phyloP scores from a whole-genome alignment of 176 grass and related monocot species.

The Lolium rigidum region DNA sequence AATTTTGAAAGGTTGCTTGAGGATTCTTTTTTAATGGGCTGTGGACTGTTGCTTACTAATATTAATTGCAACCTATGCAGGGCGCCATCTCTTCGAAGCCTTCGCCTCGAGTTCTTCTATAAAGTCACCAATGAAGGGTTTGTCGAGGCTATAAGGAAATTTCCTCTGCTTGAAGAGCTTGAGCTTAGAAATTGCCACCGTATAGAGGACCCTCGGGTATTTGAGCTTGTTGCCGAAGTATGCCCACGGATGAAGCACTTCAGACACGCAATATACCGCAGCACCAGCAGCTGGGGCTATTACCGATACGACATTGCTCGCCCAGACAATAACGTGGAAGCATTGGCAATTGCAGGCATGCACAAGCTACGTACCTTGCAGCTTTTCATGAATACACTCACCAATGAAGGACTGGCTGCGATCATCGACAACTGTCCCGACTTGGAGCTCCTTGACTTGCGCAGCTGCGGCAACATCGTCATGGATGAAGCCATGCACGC shows the following conservation, averaged over 20 bases:
- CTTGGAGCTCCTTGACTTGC: not conserved
- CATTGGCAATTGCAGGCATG: slow-evolving; percentile 20
- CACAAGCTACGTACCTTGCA: not conserved
- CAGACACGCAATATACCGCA: not conserved
- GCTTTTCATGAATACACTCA: not conserved
- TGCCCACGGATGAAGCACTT: slow-evolving; percentile 28
- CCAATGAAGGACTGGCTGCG: not conserved
- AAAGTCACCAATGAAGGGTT: not conserved
- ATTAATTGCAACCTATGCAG: not conserved
- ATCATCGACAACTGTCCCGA: slow-evolving; percentile 3
- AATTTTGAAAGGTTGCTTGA: not conserved
- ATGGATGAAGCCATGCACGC: slow-evolving; percentile 3
- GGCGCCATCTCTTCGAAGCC: not conserved
- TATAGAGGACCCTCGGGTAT: not conserved
- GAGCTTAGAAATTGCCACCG: slow-evolving; percentile 1
- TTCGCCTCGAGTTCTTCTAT: not conserved
- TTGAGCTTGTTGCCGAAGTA: not conserved
- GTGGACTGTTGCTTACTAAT: not conserved
- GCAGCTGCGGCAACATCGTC: not conserved
- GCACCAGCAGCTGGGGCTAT: not conserved
- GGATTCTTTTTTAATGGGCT: not conserved
- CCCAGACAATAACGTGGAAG: not conserved
- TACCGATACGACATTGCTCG: not conserved
- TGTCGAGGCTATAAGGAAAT: not conserved
- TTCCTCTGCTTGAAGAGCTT: slow-evolving; percentile 22